These are phyloP conservation scores for Apium graveolens DNA, from an alignment of 129 eudicot species.

Conservation along the genomic window DNA sequence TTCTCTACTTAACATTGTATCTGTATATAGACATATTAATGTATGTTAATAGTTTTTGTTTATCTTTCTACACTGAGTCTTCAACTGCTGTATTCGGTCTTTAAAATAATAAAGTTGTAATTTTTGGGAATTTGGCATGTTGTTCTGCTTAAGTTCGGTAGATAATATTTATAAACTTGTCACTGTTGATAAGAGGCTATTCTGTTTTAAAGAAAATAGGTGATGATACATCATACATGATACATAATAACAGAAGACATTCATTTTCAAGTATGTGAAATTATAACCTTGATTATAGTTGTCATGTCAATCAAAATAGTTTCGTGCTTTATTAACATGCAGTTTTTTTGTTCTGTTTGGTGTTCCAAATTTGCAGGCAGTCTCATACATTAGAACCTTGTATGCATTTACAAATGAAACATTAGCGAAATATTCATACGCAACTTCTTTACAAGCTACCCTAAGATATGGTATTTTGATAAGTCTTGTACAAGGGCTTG, in stretches of 20 bases:
- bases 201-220: neutral
- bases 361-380: slow-evolving; percentile 50
- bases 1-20: neutral
- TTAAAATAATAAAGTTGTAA: neutral
- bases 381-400: slow-evolving; percentile 76
- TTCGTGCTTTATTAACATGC: neutral
- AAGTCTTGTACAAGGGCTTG: slow-evolving; percentile 98
- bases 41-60: neutral
- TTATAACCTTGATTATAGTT: neutral
- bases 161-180: neutral
- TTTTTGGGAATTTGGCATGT: neutral
- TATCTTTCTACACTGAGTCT: neutral
- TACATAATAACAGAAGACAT: neutral
- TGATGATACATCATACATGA: neutral
- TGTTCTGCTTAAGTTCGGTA: neutral
- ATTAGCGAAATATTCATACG: slow-evolving; percentile 90
- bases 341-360: neutral
- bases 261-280: neutral
- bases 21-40: neutral
- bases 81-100: neutral
- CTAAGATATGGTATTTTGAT: slow-evolving; percentile 90
- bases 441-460: slow-evolving; percentile 89
- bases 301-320: neutral
- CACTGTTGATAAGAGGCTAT: neutral
- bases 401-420: slow-evolving; percentile 93